Base-by-base conservation (phyloP, 2,329 filamentous ascomycete species). In the Colletotrichum phormii region DNA sequence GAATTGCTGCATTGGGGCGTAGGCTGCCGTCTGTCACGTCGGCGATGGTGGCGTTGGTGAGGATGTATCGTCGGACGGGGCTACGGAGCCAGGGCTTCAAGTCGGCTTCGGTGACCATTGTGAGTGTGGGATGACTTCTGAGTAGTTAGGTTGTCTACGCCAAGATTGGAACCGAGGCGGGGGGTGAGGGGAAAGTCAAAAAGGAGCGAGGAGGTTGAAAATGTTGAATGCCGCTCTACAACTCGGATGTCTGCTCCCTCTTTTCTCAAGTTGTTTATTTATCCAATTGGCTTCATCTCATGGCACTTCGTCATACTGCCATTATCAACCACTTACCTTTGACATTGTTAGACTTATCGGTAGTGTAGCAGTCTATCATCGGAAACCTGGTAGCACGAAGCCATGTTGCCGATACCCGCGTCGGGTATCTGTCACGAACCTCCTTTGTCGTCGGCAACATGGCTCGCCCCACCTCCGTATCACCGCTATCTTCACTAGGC, bases 41-140 rank as follows among this genome's bases (percentile, higher is more conserved):
- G 51, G 88, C 79, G 31, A 88, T 73, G 63, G 81, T 85, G 53
- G 84, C 84, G 70, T 87, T 86, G 11, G 77, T 78, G 59, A 88
- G 82, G 18, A 84, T 75, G 62, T 82, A 82, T 0, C 67, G 75
- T 60, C 75, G 77, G 37, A 77, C 79, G 0, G 76, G 77, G 1
- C 79, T 78, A 1, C 80, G 76, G 18, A 78, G 79, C 81, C 81
- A 83, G 1, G 81, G 81, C 71, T 81, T 83, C 70, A 80, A 75
- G 15, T 80, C 68, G 53, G 75, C 77, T 64, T 77, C 76, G 33
- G 73, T 64, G 9, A 77, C 76, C 77, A 78, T 79, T 26, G 22
- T 70, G 11, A 37, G 15, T 42, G 22, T 3, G 12, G 13, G 24
- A 51, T 9, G 15, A 35, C 11, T 31, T 33, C 12, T 46, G 24